Percentiles rank a stretch among this genome's conserved stretches.
phyloP scores from a whole-genome alignment of 2,329 filamentous ascomycete species.

The Chrysoporthe cubensis region DNA sequence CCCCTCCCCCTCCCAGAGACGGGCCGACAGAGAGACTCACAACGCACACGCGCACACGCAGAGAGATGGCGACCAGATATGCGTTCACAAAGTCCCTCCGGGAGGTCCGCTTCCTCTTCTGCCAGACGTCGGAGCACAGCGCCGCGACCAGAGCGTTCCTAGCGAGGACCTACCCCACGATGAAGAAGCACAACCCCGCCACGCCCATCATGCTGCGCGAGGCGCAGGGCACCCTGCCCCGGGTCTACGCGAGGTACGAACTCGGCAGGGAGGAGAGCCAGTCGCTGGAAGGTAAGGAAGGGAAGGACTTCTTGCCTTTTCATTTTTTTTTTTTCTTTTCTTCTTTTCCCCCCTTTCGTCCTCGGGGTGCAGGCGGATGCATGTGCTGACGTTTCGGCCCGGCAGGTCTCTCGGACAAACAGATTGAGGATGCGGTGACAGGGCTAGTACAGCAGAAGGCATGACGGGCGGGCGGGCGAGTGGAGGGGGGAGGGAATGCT shows the following conservation, averaged over 20 bases:
- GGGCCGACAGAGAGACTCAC: constrained; percentile 22
- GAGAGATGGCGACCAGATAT: constrained; percentile 86
- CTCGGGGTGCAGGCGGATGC: not conserved
- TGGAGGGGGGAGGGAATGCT: constrained; percentile 27
- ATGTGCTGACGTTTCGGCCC: not conserved
- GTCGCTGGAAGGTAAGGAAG: constrained; percentile 53
- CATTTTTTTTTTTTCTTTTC: not conserved
- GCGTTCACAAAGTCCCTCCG: constrained; percentile 86
- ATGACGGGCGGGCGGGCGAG: constrained; percentile 16
- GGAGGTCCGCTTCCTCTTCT: constrained; percentile 97
- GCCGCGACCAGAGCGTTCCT: constrained; percentile 87
- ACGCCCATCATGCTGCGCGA: constrained; percentile 95
- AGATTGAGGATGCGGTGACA: constrained; percentile 63
- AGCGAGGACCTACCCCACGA: constrained; percentile 88
- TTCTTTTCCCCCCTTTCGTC: not conserved
- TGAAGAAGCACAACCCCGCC: constrained; percentile 99
- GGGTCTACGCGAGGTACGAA: constrained; percentile 86
- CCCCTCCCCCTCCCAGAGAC: not conserved
- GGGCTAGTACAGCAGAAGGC: constrained; percentile 53
- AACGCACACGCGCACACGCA: too few species aligned
- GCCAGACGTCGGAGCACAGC: constrained; percentile 91
- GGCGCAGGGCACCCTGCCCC: constrained; percentile 80
- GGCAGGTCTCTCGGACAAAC: constrained; percentile 59
- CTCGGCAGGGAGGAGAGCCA: constrained; percentile 61
- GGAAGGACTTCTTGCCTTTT: not conserved